A percentile compares a stretch with the other conserved stretches of the same genome.
Conservation (phyloP, 208 protist genomes). For the Crithidia acanthocephali region DNA sequence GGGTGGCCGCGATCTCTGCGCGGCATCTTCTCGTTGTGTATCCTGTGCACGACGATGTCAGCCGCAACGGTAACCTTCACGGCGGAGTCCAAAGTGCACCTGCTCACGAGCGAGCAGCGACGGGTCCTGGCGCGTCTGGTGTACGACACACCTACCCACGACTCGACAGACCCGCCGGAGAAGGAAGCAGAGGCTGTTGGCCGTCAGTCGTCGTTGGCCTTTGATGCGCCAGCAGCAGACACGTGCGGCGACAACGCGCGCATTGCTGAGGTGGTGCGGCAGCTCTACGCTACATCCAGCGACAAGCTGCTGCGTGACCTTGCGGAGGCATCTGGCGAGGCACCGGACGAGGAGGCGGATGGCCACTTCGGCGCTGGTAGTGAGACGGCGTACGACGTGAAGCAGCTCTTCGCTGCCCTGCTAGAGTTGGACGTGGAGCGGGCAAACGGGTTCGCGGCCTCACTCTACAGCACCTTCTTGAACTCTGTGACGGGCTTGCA, state of each 20-base stretch:
- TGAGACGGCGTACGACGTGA: constrained; percentile 25
- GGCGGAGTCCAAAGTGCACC: not conserved
- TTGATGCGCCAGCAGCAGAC: not conserved
- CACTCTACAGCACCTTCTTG: constrained; percentile 43
- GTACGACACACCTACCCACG: not conserved
- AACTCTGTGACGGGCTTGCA: constrained; percentile 35
- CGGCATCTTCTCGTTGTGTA: constrained; percentile 64
- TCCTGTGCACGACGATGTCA: constrained; percentile 37
- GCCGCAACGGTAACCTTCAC: constrained; percentile 17
- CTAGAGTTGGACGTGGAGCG: constrained; percentile 35
- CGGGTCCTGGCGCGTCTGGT: constrained; percentile 19
- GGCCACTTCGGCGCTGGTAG: not conserved
- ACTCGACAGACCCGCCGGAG: not conserved
- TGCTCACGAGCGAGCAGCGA: constrained; percentile 29
- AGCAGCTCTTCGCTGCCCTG: constrained; percentile 44
- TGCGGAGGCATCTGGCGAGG: not conserved
- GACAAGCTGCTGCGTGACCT: constrained; percentile 37
- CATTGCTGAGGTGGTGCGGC: not conserved
- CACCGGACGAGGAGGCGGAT: constrained; percentile 2
- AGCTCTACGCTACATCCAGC: constrained; percentile 25
- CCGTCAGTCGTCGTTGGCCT: not conserved
- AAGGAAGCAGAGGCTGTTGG: not conserved
- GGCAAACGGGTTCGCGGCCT: constrained; percentile 28
- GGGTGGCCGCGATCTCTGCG: constrained; percentile 73
- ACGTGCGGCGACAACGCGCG: not conserved